Conservation (phyloP, 2,329 filamentous ascomycete genomes). For the Fusarium temperatum region DNA sequence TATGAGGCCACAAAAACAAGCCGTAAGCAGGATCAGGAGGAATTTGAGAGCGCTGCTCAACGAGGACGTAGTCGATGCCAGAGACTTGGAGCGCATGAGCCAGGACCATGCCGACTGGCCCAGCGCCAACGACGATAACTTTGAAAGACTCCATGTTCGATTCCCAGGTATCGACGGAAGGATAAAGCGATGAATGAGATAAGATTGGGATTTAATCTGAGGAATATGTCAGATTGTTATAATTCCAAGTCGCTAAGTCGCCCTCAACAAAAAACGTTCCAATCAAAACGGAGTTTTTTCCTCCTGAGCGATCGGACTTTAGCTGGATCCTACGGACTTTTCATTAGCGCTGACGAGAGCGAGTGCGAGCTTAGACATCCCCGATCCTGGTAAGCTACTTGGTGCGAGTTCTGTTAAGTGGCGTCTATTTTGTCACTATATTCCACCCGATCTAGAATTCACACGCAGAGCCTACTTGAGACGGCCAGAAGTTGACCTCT, state of each 20-base stretch:
- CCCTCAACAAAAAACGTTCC: neutral
- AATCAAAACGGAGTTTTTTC: neutral
- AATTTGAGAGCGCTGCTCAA: conserved; percentile 18
- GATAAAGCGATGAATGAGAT: accelerated
- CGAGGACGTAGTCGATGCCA: conserved; percentile 11
- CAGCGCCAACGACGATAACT: conserved; percentile 19
- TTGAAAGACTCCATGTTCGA: conserved; percentile 12
- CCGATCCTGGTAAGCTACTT: accelerated
- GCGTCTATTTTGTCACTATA: accelerated
- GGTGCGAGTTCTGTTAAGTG: accelerated
- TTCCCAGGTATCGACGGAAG: accelerated
- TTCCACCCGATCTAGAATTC: accelerated
- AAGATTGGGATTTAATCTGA: neutral
- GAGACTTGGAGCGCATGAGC: conserved; percentile 13
- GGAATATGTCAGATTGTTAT: neutral
- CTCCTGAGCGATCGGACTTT: neutral
- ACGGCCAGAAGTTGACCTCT: too few species aligned
- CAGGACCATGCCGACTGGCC: conserved; percentile 11
- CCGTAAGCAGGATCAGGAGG: conserved; percentile 20
- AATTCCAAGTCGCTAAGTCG: neutral
- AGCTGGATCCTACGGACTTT: neutral
- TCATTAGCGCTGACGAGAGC: neutral
- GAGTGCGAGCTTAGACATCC: neutral
- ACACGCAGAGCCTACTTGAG: too few species aligned
- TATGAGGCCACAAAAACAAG: conserved; percentile 20